Evolutionary conservation across 2,329 filamentous ascomycete species (phyloP).

Genomic region (Talaromyces sp.): DNA sequence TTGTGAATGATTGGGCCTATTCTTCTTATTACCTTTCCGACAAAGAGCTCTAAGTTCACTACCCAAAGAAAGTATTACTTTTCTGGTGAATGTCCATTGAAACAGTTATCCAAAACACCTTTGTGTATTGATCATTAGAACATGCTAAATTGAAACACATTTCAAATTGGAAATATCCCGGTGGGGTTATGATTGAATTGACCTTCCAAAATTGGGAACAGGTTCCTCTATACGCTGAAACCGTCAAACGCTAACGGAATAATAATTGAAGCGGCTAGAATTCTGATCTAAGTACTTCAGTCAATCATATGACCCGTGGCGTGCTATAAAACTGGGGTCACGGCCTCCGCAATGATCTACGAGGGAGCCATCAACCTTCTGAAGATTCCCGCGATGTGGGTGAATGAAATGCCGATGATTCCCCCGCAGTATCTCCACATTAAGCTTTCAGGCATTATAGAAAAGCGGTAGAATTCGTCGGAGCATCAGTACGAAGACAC

Average conservation of each 20-base stretch:
- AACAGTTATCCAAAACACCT: not conserved
- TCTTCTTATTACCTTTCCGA: not conserved
- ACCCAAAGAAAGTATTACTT: not conserved
- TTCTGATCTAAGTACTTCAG: not conserved
- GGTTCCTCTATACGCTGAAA: not conserved
- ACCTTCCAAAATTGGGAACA: not conserved
- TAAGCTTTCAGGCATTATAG: not conserved
- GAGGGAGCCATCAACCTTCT: not conserved
- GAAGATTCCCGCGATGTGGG: not conserved
- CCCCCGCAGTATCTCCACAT: not conserved
- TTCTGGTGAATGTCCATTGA: not conserved
- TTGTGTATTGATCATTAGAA: not conserved
- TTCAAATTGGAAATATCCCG: conserved; percentile 2
- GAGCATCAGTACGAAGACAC: not conserved
- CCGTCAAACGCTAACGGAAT: not conserved
- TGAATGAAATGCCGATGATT: not conserved
- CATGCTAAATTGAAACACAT: too few species aligned
- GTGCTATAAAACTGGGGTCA: not conserved
- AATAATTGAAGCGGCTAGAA: not conserved
- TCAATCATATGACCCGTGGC: not conserved
- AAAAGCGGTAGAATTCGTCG: not conserved
- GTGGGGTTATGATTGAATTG: not conserved
- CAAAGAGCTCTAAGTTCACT: not conserved
- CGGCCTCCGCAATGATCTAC: conserved; percentile 1
- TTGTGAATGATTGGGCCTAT: not conserved